These are phyloP conservation scores for Cryoendolithus antarcticus DNA, from an alignment of 2,329 filamentous ascomycete species.

Conservation along the genomic window DNA sequence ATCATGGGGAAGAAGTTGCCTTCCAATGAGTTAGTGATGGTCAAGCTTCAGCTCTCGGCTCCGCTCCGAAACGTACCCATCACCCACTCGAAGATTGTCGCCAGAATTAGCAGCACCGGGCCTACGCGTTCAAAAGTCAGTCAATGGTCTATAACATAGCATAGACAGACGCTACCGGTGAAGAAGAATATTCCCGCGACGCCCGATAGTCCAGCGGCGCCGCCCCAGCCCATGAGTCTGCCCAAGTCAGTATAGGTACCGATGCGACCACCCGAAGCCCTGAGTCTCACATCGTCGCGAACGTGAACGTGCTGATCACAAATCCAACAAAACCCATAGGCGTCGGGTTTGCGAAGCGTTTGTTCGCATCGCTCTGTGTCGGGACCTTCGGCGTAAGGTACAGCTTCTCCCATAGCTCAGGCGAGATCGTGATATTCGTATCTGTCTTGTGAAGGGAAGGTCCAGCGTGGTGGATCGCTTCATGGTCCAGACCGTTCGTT, in stretches of 20 bases:
- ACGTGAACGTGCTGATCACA: slow-evolving; percentile 29
- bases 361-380: slow-evolving; percentile 10
- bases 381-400: slow-evolving; percentile 18
- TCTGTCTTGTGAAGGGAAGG: slow-evolving; percentile 3
- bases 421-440: slow-evolving; percentile 14
- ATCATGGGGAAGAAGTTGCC: slow-evolving; percentile 28
- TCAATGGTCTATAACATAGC: too few species aligned
- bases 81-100: slow-evolving; percentile 42
- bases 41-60: too few species aligned
- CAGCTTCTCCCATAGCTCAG: slow-evolving; percentile 20
- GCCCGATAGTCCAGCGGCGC: slow-evolving; percentile 24
- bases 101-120: slow-evolving; percentile 35
- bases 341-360: slow-evolving; percentile 19
- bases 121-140: slow-evolving; percentile 15
- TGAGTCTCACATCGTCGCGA: slow-evolving; percentile 29
- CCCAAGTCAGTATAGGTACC: too few species aligned
- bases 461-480: background rate
- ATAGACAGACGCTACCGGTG: slow-evolving; percentile 5
- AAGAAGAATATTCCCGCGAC: slow-evolving; percentile 32
- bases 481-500: background rate
- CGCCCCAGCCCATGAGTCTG: slow-evolving; percentile 10
- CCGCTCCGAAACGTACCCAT: slow-evolving; percentile 24
- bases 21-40: slow-evolving; percentile 12
- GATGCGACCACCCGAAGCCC: slow-evolving; percentile 10
- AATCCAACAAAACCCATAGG: slow-evolving; percentile 23